Evolutionary conservation across 1,284 basidiomycete species (phyloP).

Genomic region (Sphagnurus paluster): DNA sequence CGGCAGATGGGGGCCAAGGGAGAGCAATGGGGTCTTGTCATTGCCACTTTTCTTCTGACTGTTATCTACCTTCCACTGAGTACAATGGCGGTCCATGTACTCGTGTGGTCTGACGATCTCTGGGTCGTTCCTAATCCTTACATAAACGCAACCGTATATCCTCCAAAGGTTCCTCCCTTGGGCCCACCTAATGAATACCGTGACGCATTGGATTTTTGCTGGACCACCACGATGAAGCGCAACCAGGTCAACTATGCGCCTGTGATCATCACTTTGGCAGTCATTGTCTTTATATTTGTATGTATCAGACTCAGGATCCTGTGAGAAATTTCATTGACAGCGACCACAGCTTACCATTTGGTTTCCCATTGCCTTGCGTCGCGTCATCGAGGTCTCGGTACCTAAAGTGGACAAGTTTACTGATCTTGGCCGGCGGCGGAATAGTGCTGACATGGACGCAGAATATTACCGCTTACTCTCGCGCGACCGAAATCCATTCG

Average conservation of each 20-base stretch:
- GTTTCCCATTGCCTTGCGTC: constrained; percentile 68
- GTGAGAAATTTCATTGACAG: neutral
- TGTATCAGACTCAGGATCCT: constrained; percentile 20
- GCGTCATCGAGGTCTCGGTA: constrained; percentile 56
- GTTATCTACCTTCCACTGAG: constrained; percentile 70
- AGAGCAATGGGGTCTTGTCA: constrained; percentile 51
- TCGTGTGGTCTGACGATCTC: constrained; percentile 74
- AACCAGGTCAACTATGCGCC: constrained; percentile 76
- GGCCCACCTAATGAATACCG: constrained; percentile 59
- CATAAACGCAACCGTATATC: constrained; percentile 51
- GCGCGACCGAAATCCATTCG: constrained; percentile 68
- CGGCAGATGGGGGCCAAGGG: constrained; percentile 42
- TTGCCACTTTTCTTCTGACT: constrained; percentile 63
- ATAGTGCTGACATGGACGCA: constrained; percentile 59
- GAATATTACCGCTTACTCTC: constrained; percentile 71
- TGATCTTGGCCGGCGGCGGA: constrained; percentile 66
- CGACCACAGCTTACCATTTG: constrained; percentile 60
- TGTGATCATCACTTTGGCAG: constrained; percentile 57
- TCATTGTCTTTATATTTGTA: constrained; percentile 55
- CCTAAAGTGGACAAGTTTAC: constrained; percentile 71
- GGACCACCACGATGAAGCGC: constrained; percentile 70
- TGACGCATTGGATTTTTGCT: constrained; percentile 76
- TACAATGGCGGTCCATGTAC: constrained; percentile 69
- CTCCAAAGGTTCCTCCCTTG: constrained; percentile 47
- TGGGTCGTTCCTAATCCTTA: constrained; percentile 76